phyloP scores from a whole-genome alignment of 139 green algal species.

The Chlamydomonas eustigma region DNA sequence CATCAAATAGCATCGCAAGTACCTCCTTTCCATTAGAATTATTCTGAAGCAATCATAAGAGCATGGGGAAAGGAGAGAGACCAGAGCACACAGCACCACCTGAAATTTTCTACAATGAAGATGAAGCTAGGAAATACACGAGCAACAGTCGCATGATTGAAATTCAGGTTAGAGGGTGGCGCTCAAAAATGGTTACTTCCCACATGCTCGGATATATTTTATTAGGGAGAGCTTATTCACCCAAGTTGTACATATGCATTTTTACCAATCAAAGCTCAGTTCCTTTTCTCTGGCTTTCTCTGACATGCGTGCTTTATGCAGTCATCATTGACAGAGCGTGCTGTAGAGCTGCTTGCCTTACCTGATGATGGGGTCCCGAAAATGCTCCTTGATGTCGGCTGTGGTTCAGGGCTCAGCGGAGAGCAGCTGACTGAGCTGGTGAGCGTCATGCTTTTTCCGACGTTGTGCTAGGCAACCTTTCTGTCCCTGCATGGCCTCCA shows the following conservation, averaged over 20 bases:
- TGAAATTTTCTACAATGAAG: constrained; percentile 95
- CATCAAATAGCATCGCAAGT: too few species aligned
- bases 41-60: too few species aligned
- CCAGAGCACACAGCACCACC: constrained; percentile 87
- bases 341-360: constrained; percentile 91
- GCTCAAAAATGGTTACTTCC: too few species aligned
- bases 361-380: constrained; percentile 73
- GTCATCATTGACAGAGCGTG: constrained; percentile 73
- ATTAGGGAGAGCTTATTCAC: too few species aligned
- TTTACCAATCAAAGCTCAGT: neutral
- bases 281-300: neutral
- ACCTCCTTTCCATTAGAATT: too few species aligned
- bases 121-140: constrained; percentile 94
- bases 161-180: constrained; percentile 17
- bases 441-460: too few species aligned
- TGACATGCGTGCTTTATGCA: constrained; percentile 53
- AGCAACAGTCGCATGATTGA: constrained; percentile 57
- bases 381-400: constrained; percentile 93
- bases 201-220: too few species aligned
- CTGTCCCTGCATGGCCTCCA: too few species aligned
- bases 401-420: constrained; percentile 84
- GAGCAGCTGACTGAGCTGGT: constrained; percentile 56
- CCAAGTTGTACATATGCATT: neutral
- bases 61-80: constrained; percentile 68
- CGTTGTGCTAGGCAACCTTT: too few species aligned